Evolutionary conservation across 2,329 filamentous ascomycete genomes (phyloP).

Genomic region (Monosporascus sp.): DNA sequence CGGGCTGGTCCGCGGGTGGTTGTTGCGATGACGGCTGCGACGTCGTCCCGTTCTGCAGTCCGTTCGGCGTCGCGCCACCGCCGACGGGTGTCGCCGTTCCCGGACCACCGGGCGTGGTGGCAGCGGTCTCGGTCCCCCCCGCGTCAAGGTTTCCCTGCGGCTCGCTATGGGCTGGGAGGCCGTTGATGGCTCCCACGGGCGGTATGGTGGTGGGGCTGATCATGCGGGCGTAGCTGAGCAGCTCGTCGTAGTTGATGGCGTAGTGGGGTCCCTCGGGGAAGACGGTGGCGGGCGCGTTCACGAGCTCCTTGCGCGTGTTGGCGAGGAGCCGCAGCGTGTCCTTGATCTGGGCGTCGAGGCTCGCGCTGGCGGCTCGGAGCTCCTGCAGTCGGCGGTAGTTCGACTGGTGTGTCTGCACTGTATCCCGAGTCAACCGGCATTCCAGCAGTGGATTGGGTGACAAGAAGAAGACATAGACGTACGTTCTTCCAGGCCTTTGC

Average conservation of each 20-base stretch:
- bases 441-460: slow-evolving; percentile 1
- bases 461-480: slow-evolving; percentile 14
- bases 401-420: slow-evolving; percentile 69
- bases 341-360: slow-evolving; percentile 68
- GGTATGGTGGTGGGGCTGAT: slow-evolving; percentile 78
- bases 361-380: slow-evolving; percentile 60
- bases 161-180: slow-evolving; percentile 28
- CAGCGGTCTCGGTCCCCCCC: slow-evolving; percentile 18
- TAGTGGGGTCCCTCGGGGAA: slow-evolving; percentile 47
- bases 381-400: slow-evolving; percentile 65
- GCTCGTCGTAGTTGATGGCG: slow-evolving; percentile 63
- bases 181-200: slow-evolving; percentile 47
- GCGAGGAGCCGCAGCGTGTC: slow-evolving; percentile 65
- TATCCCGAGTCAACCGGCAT: not conserved
- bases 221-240: slow-evolving; percentile 71
- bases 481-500: slow-evolving; percentile 61
- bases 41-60: slow-evolving; percentile 2
- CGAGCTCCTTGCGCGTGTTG: slow-evolving; percentile 66
- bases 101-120: not conserved
- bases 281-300: slow-evolving; percentile 53
- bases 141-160: slow-evolving; percentile 10
- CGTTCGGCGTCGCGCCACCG: slow-evolving; percentile 19
- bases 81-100: slow-evolving; percentile 1
- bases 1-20: not conserved
- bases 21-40: slow-evolving; percentile 6